Evolutionary conservation across 129 eudicot genomes (phyloP), one percentile per base, ranked within the genome.

Genomic region (Gnaphalium uliginosum): DNA sequence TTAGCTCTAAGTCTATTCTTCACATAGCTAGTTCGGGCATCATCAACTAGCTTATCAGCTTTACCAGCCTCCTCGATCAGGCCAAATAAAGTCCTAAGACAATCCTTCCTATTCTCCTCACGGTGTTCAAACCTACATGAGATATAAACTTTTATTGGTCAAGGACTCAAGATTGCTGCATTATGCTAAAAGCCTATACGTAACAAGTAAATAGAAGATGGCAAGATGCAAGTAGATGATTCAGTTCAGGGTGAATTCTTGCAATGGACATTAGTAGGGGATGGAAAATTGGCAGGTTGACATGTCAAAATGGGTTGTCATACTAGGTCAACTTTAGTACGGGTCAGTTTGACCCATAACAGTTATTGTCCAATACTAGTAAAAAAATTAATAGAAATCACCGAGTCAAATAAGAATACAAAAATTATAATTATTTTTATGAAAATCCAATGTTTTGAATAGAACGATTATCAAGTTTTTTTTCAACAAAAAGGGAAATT

Each of bases 101-200:
- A 94, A 83, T 94, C 99, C 85, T 94, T 94, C 82, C 97, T 89
- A 69, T 94, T 94, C 87, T 94, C 97, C 75, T 94, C 97, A 56
- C 99, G 89, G 59, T 91, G 93, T 60, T 94, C 99, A 81, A 88
- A 91, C 87, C 99, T 94, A 83, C 27, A 43, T 61, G 18, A 37
- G 32, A 74, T 21, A 83, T 8, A 69, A 19, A 53, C 46, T 9
- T n/a, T 15, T 8, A 32, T 24, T 65, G 18, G 66, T 60, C 76
- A 78, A 74, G 71, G 27, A 15, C 39, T 24, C 8, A 13, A 43
- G 51, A 37, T 43, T 43, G 9, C 13, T 43, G 17, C 51, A 43
- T 11, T 13, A 43, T 43, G 43, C 51, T 11, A 13, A 33, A 33
- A 33, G 8, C 39, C n/a, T 19, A 30, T 23, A 41, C 24, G 25